phyloP scores from a whole-genome alignment of 225 moss, liverwort and hornwort species.

The Takakia lepidozioides region DNA sequence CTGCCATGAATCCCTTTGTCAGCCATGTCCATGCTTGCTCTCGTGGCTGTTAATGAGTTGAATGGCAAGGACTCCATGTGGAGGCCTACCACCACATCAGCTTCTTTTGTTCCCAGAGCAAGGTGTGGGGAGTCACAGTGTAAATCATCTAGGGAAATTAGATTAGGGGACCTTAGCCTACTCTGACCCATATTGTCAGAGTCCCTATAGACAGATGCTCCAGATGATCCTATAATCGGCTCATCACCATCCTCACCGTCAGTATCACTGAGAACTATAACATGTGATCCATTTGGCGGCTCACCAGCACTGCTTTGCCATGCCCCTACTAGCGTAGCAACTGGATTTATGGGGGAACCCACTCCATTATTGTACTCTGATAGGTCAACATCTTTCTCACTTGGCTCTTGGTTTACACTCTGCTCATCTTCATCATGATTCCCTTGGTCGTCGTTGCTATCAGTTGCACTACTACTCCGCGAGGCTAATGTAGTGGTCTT shows the following conservation, averaged over 20 bases:
- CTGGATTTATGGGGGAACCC: constrained; percentile 34
- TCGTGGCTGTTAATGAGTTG: too few relatives aligned
- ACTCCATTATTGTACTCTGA: constrained; percentile 37
- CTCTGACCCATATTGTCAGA: constrained; percentile 52
- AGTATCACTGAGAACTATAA: constrained; percentile 78
- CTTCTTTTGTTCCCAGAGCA: constrained; percentile 50
- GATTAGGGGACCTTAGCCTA: constrained; percentile 30
- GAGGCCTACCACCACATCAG: too few relatives aligned
- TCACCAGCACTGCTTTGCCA: constrained; percentile 39
- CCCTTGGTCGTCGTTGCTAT: constrained; percentile 68
- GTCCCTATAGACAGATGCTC: constrained; percentile 51
- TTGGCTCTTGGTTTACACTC: constrained; percentile 93
- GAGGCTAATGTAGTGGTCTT: constrained; percentile 36
- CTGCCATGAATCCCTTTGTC: constrained; percentile 15
- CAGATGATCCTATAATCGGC: constrained; percentile 58
- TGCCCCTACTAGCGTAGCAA: constrained; percentile 15
- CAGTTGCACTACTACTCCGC: constrained; percentile 92
- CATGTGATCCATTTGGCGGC: constrained; percentile 40
- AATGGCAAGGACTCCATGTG: too few relatives aligned
- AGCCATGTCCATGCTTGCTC: too few relatives aligned
- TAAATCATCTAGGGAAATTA: constrained; percentile 33
- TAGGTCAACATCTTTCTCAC: constrained; percentile 56
- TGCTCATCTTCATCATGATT: constrained; percentile 84
- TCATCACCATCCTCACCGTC: constrained; percentile 78
- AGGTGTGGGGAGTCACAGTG: constrained; percentile 50